Evolutionary conservation across 495 filamentous ascomycete species (phyloP), one percentile per base, ranked within the genome.

Genomic region (Penicillium angulare): DNA sequence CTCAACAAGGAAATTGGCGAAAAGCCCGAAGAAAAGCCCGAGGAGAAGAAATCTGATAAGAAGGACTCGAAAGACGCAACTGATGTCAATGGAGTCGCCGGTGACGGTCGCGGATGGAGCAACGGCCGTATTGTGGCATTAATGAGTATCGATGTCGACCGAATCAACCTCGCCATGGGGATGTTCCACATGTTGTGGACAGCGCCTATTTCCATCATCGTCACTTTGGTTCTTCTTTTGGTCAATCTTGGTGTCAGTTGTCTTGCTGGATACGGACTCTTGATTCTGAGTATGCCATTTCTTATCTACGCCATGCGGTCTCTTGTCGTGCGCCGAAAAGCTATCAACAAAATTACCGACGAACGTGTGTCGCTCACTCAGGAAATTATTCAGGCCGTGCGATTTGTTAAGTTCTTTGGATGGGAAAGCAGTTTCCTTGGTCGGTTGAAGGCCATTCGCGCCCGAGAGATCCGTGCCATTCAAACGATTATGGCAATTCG

Each of bases 351-450:
- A 60, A 81, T 96, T 51, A 97, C 92, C 5, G 92, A 97, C 66
- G 86, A 90, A 66, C 79, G 92, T 34, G 91, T 97, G 6, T 86
- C 86, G 39, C 73, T 97, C 29, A 97, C 91, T 0, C 92, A 97
- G 61, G 92, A 97, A 60, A 95, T 97, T 27, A 65, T 97, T 17
- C 86, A 90, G 51, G 87, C 87, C 1, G 92, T 96, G 38, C 81
- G 90, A 15, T 97, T 97, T 59, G 91, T 97, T 65, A 97, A 97
- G 66, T 96, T 81, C 69, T 97, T 96, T 63, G 92, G 89, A 7
- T 97, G 92, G 92, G 92, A 97, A 60, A 83, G 77, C 27, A 84
- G 85, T 39, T 97, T 97, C 64, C 72, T 96, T 4, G 73, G 78
- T n/a, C 82, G 90, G 15, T 74, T 97, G 8, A 75, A 79, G 41